Percentiles rank a stretch among this genome's conserved stretches.
These are phyloP conservation scores for Aegle marmelos DNA, from an alignment of 345 rosid species.

Conservation along the genomic window DNA sequence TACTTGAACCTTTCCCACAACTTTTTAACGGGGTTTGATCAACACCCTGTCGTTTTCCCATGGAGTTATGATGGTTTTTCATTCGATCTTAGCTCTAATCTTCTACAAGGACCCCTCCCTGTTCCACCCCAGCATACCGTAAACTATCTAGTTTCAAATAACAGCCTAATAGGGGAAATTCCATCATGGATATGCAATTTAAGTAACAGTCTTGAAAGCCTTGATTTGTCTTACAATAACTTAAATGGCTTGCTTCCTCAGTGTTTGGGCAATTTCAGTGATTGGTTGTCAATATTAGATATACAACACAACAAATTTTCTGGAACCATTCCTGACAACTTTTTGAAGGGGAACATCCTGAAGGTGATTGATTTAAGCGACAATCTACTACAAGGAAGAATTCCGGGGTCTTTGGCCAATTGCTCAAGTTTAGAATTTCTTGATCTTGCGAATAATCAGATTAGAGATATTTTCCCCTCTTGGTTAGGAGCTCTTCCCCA, in stretches of 20 bases:
- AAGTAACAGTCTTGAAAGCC: not conserved
- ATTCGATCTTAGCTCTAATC: too few species aligned
- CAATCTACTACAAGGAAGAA: conserved; percentile 5
- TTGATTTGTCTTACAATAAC: conserved; percentile 5
- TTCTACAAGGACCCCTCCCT: too few species aligned
- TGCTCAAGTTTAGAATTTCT: not conserved
- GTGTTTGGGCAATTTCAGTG: conserved; percentile 19
- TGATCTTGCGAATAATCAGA: conserved; percentile 7
- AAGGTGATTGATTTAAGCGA: conserved; percentile 17
- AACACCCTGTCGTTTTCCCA: too few species aligned
- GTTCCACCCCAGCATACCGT: not conserved
- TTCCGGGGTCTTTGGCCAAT: conserved; percentile 12
- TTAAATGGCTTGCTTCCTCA: conserved; percentile 13
- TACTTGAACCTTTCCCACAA: too few species aligned
- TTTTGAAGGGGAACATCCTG: not conserved
- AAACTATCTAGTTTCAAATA: not conserved
- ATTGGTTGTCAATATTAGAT: not conserved
- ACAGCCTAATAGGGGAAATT: conserved; percentile 18
- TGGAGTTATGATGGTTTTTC: too few species aligned
- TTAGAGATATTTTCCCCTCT: conserved; percentile 17
- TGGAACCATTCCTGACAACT: conserved; percentile 11
- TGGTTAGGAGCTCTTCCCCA: conserved; percentile 22
- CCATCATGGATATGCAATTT: conserved; percentile 14
- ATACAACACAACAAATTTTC: not conserved
- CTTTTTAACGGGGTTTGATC: too few species aligned